Evolutionary conservation across 495 filamentous ascomycete species (phyloP).

Genomic region (Halenospora varia): DNA sequence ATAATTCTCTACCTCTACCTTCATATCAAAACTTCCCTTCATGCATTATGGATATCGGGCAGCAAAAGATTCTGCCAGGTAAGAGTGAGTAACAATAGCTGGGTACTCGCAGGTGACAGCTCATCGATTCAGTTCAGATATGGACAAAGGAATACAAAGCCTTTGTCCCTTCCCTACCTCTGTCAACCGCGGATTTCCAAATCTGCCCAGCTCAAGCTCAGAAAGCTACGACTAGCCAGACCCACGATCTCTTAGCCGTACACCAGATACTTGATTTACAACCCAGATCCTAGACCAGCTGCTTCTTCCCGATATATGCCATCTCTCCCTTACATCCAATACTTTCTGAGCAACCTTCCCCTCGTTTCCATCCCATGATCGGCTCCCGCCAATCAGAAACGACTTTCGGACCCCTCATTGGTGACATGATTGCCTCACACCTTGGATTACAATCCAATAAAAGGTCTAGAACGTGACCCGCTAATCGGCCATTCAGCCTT

Average conservation of each 20-base stretch:
- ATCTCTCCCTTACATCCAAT: not conserved
- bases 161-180: not conserved
- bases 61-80: not conserved
- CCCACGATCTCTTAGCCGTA: not conserved
- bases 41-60: not conserved
- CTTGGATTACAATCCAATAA: not conserved
- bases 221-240: not conserved
- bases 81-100: not conserved
- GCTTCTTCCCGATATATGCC: not conserved
- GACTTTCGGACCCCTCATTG: not conserved
- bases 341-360: not conserved
- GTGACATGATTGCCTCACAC: not conserved
- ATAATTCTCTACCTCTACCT: too few species aligned
- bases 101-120: not conserved
- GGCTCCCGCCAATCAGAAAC: not conserved
- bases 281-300: not conserved
- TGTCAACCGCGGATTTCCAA: not conserved
- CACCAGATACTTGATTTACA: not conserved
- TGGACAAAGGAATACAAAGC: too few species aligned
- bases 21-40: too few species aligned
- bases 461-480: not conserved
- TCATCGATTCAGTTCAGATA: not conserved
- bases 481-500: not conserved
- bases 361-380: not conserved
- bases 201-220: not conserved